Evolutionary conservation across 75 land plant genomes (phyloP), one percentile per base, ranked within the genome.

Genomic region (Isoetes taiwanensis): DNA sequence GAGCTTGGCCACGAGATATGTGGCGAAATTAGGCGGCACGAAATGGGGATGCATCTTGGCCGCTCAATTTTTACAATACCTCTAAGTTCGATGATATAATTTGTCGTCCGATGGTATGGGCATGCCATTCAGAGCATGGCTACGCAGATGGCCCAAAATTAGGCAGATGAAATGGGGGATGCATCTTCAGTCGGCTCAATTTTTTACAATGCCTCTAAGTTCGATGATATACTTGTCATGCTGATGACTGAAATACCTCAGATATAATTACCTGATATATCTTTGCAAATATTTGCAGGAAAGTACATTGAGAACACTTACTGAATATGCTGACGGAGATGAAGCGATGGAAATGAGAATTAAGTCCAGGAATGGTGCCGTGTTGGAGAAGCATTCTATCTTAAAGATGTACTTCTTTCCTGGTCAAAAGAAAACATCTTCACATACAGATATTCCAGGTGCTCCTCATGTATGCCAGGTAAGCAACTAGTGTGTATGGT

Each of bases 131-230:
- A 91, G 83, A 67, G 69, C 64, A 40, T 91, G 97, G 97, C 58
- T 91, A 41, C 79, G 77, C 39, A 80, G 62, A 54, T 82, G 77
- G 41, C 88, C 94, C 31, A 94, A 91, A 59, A 78, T 83, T 31
- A 90, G 83, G 71, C 79, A 86, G 64, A 83, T 87, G 89, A 91
- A 91, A 79, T 87, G 97, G 97, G 76, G 89, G 71, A 91, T 91
- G 61, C 80, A 89, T 40, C 39, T 91, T 48, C 75, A 85, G 46
- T 94, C 97, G 31, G 84, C 85, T 23, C 84, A 84, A 41, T 77
- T 91, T 32, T 83, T 91, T 48, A 71, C 85, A 34, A 64, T 81
- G 14, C 88, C 88, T 62, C 94, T 91, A 75, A 78, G 38, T 28
- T 16, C 48, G 30, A 25, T 63, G 19, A 19, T 3, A 56, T 11